Conservation (phyloP, 371 early-diverging fungal species). For the Funneliformis caledonium region DNA sequence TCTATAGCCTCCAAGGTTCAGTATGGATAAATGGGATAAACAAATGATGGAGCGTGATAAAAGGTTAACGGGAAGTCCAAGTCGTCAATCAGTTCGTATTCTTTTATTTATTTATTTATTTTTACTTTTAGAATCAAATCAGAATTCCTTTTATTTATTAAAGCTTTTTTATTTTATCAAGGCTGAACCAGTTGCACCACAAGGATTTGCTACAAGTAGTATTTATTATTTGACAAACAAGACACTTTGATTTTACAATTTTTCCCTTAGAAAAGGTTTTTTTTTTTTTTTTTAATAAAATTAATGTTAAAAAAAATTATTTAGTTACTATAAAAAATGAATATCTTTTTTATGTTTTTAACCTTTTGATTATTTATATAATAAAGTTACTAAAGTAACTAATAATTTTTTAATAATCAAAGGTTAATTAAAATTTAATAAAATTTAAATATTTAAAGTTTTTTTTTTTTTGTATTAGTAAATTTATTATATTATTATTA, state of each 20-base stretch:
- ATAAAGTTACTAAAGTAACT: too few relatives aligned
- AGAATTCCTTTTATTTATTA: neutral
- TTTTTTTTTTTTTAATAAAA: too few relatives aligned
- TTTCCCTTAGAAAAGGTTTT: too few relatives aligned
- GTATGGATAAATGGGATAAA: slow-evolving; percentile 52
- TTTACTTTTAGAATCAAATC: neutral
- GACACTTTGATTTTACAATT: neutral
- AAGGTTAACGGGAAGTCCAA: slow-evolving; percentile 50
- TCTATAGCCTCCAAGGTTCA: slow-evolving; percentile 50
- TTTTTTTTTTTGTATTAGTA: too few relatives aligned
- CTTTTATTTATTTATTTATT: neutral
- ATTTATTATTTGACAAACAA: slow-evolving; percentile 30
- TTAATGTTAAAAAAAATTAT: too few relatives aligned
- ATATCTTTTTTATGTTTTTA: too few relatives aligned
- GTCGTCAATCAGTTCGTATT: slow-evolving; percentile 50
- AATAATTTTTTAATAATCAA: too few relatives aligned
- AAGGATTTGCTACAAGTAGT: slow-evolving; percentile 18
- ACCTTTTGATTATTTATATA: too few relatives aligned
- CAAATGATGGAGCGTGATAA: slow-evolving; percentile 53
- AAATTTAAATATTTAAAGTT: too few relatives aligned
- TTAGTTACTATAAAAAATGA: too few relatives aligned
- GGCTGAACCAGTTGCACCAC: slow-evolving; percentile 6
- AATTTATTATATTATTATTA: too few relatives aligned
- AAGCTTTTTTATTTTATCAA: neutral
- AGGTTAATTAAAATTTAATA: too few relatives aligned